Base-by-base conservation (phyloP, 2,329 filamentous ascomycete species). In the Xylaria sp. region DNA sequence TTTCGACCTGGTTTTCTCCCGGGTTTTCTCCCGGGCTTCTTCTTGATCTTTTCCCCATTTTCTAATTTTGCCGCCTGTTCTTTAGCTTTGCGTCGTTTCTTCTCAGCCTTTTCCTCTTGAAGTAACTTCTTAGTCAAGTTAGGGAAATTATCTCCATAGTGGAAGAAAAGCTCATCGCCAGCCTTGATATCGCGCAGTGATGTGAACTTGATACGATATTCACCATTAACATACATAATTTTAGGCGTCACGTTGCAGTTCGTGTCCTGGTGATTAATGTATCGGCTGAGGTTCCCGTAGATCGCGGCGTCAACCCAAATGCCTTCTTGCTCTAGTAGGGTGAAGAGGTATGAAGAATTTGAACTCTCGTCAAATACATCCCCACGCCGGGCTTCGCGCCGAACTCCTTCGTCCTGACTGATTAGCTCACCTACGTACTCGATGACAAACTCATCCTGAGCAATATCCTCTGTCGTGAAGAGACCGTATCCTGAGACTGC, bases 371-470 rank as follows among this genome's bases (percentile, higher is more conserved):
- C 86, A 65, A 90, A 90, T 7, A 88, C 86, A 64, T 89, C 85
- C 39, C 87, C 87, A 1, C 87, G 85, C 1, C 87, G 80, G 9
- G 88, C 87, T 68, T 91, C 90, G 46, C 92, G 86, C 3, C 92
- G 87, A 28, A 92, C 88, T 3, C 89, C 89, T 77, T 94, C 92
- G 57, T 89, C 85, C 48, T 88, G 86, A 4, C 88, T 90, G 66
- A 95, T 90, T 12, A 94, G 84, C 78, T 96, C 93, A 56, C 93
- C 93, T 1, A 89, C 89, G 78, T 96, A 96, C 78, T 96, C 93
- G 39, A 92, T 91, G 20, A 96, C 84, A 73, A 92, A 95, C n/a
- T 92, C 90, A 62, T 90, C 89, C 69, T 87, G 85, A 3, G 83
- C 82, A 69, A 94, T 89, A 64, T 89, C 83, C 75, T 93, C 90